Evolutionary conservation across 1,139 yeast genomes (phyloP).

Genomic region (Taiozyma sp.): DNA sequence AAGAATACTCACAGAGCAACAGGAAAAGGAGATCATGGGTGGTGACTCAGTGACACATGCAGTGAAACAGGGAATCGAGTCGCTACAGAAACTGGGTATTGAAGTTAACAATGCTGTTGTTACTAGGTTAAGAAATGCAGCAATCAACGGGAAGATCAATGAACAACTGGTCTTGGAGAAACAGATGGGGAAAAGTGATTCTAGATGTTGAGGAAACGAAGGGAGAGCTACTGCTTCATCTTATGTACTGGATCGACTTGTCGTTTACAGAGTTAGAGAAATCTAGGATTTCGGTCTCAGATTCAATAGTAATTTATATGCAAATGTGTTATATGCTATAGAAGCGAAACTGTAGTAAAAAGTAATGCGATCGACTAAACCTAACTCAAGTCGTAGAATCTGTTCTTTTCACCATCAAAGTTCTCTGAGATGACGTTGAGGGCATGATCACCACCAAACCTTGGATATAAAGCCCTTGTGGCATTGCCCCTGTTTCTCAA

Average conservation of each 20-base stretch:
- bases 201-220: conserved; percentile 25
- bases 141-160: conserved; percentile 33
- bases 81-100: conserved; percentile 24
- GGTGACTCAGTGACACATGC: conserved; percentile 8
- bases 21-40: conserved; percentile 4
- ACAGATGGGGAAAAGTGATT: conserved; percentile 32
- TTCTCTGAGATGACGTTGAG: conserved; percentile 36
- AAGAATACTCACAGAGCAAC: conserved; percentile 8
- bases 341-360: not conserved
- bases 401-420: conserved; percentile 44
- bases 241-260: no score
- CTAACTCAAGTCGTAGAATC: conserved; percentile 39
- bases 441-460: conserved; percentile 6
- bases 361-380: not conserved
- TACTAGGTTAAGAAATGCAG: conserved; percentile 29
- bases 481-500: conserved; percentile 21
- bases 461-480: conserved; percentile 14
- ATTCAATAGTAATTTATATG: not conserved
- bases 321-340: not conserved
- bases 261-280: no score
- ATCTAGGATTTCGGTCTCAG: not conserved
- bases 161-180: conserved; percentile 37
- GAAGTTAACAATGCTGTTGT: conserved; percentile 27
- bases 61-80: conserved; percentile 20
- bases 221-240: no score